These are phyloP conservation scores for Nicotiana tabacum DNA, from an alignment of 257 asterid genomes.

Conservation along the genomic window DNA sequence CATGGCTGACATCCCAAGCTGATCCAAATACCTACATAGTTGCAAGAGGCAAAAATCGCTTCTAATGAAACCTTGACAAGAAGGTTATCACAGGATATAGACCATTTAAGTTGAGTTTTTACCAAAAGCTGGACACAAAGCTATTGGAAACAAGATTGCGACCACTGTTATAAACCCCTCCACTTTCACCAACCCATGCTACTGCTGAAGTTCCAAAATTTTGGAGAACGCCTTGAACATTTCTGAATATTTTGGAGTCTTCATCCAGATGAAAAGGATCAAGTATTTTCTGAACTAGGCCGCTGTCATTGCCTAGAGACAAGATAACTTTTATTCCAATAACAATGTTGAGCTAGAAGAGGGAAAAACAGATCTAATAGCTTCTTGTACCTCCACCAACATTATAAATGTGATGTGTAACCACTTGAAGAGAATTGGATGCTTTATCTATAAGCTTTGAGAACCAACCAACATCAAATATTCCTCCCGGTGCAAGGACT, in stretches of 20 bases:
- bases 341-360: neutral
- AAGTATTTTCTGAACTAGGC: conserved; percentile 38
- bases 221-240: conserved; percentile 24
- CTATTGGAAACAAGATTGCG: conserved; percentile 62
- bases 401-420: conserved; percentile 84
- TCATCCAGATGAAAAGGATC: conserved; percentile 42
- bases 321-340: neutral
- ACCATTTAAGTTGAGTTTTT: conserved; percentile 2
- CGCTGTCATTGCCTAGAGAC: conserved; percentile 33
- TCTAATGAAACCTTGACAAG: neutral
- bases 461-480: conserved; percentile 65
- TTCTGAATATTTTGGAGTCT: conserved; percentile 24
- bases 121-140: conserved; percentile 87
- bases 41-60: neutral
- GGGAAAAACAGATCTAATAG: neutral
- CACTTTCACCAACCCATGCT: conserved; percentile 65
- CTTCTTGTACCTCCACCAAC: conserved; percentile 73
- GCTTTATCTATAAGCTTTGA: conserved; percentile 35
- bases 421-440: conserved; percentile 50
- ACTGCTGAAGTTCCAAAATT: conserved; percentile 21
- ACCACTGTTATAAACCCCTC: conserved; percentile 73
- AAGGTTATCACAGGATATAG: neutral
- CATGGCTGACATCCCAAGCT: conserved; percentile 79
- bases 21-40: conserved; percentile 71
- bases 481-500: conserved; percentile 83